Conservation (phyloP, 805 yeast genomes). For the Spathaspora hagerdaliae region DNA sequence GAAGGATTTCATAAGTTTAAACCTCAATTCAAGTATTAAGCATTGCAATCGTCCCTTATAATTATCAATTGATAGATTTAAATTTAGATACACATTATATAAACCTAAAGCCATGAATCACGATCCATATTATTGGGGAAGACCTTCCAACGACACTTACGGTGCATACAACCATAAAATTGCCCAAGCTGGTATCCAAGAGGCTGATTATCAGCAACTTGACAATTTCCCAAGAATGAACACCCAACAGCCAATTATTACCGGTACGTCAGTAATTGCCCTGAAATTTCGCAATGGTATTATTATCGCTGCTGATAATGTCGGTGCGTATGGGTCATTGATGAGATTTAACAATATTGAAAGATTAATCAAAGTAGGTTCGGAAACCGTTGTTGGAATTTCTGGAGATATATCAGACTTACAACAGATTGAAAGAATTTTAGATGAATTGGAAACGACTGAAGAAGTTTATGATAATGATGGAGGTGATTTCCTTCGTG, state of each 20-base stretch:
- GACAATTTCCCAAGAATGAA: conserved; percentile 64
- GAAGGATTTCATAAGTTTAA: too few relatives aligned
- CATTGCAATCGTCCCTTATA: too few relatives aligned
- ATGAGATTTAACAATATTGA: conserved; percentile 82
- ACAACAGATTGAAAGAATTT: conserved; percentile 71
- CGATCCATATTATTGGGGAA: conserved; percentile 94
- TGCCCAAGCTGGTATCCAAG: conserved; percentile 51
- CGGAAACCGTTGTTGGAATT: conserved; percentile 83
- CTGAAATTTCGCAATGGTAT: conserved; percentile 88
- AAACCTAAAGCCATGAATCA: conserved; percentile 64
- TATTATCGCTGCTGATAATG: conserved; percentile 89
- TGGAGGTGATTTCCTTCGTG: conserved; percentile 57
- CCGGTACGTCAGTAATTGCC: conserved; percentile 94
- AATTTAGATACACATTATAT: too few relatives aligned
- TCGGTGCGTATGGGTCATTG: conserved; percentile 90
- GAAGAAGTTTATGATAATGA: conserved; percentile 78
- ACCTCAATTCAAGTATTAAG: too few relatives aligned
- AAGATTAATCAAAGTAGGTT: conserved; percentile 80
- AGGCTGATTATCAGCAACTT: conserved; percentile 13
- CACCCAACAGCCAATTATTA: conserved; percentile 91
- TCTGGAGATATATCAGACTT: conserved; percentile 94
- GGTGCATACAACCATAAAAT: conserved; percentile 77
- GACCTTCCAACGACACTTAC: conserved; percentile 79
- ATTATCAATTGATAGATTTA: too few relatives aligned
- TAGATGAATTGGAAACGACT: conserved; percentile 70